phyloP scores from a whole-genome alignment of 1,284 basidiomycete genomes.

The Agaricales sp. region DNA sequence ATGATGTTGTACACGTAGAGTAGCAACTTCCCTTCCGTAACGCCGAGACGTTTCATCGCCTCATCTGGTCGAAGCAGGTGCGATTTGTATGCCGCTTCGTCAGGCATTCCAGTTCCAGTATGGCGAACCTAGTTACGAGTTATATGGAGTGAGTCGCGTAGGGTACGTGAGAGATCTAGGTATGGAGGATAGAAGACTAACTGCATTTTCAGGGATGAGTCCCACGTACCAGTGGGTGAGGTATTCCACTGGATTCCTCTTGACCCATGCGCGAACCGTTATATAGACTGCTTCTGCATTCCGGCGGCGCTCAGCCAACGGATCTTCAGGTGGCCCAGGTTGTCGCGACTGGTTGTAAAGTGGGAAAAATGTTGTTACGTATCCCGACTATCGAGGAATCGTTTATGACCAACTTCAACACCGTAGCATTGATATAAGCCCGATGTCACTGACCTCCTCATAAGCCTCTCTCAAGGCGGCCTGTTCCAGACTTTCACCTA shows the following conservation, averaged over 20 bases:
- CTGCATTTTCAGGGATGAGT: slow-evolving; percentile 39
- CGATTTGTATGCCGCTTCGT: slow-evolving; percentile 37
- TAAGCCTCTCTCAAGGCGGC: slow-evolving; percentile 52
- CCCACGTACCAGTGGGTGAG: slow-evolving; percentile 29
- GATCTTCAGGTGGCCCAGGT: slow-evolving; percentile 24
- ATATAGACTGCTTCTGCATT: slow-evolving; percentile 41
- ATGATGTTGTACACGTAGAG: not conserved
- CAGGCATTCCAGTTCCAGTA: slow-evolving; percentile 40
- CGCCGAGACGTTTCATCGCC: slow-evolving; percentile 11
- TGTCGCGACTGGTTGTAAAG: slow-evolving; percentile 27
- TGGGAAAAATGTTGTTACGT: slow-evolving; percentile 36
- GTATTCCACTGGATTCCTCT: slow-evolving; percentile 21
- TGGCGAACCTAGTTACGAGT: slow-evolving; percentile 27
- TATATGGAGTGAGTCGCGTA: not conserved
- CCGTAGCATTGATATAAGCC: slow-evolving; percentile 2
- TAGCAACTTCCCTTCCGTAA: not conserved
- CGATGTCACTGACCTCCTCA: slow-evolving; percentile 40
- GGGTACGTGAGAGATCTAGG: not conserved
- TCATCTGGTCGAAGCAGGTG: slow-evolving; percentile 23
- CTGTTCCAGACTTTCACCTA: slow-evolving; percentile 47
- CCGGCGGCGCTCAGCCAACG: slow-evolving; percentile 9
- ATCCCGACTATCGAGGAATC: slow-evolving; percentile 34
- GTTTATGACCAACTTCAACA: not conserved
- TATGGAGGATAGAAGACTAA: slow-evolving; percentile 18
- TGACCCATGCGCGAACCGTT: slow-evolving; percentile 21